phyloP scores from a whole-genome alignment of 495 filamentous ascomycete genomes.

The Penicillium waksmanii region DNA sequence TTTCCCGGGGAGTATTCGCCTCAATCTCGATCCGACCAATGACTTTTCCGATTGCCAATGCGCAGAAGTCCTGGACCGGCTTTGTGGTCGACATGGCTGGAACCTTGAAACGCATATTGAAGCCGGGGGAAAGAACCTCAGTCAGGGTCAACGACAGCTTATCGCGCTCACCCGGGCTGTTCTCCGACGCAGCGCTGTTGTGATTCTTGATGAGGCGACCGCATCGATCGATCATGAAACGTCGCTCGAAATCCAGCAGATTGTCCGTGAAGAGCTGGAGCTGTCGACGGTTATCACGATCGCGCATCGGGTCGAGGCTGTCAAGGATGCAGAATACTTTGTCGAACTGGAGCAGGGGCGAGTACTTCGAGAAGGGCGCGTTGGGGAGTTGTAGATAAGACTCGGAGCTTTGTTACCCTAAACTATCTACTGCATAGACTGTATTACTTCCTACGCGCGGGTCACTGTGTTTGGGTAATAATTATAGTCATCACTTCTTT shows the following conservation, averaged over 20 bases:
- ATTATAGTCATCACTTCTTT: background rate
- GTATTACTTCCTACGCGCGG: background rate
- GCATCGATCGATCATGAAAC: slow-evolving; percentile 81
- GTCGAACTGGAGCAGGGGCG: slow-evolving; percentile 70
- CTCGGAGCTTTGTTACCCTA: background rate
- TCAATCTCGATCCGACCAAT: slow-evolving; percentile 58
- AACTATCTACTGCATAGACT: background rate
- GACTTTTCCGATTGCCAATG: slow-evolving; percentile 56
- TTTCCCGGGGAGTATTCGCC: slow-evolving; percentile 62
- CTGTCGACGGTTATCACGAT: slow-evolving; percentile 85
- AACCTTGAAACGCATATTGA: slow-evolving; percentile 58
- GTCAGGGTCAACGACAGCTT: slow-evolving; percentile 65
- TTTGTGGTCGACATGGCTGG: slow-evolving; percentile 58
- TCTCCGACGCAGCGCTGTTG: slow-evolving; percentile 58
- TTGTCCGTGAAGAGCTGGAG: slow-evolving; percentile 73
- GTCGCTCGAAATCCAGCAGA: slow-evolving; percentile 73
- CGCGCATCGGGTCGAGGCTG: slow-evolving; percentile 80
- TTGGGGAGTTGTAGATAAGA: slow-evolving; percentile 25
- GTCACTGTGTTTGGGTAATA: background rate
- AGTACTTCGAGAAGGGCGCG: slow-evolving; percentile 44
- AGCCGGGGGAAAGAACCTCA: slow-evolving; percentile 60
- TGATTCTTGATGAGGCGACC: slow-evolving; percentile 82
- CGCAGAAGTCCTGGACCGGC: slow-evolving; percentile 49
- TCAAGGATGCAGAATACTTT: slow-evolving; percentile 75
- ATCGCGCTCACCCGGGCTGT: slow-evolving; percentile 63